Evolutionary conservation across 169 alveolate species (phyloP).

Genomic region (Cryptosporidium ubiquitum): DNA sequence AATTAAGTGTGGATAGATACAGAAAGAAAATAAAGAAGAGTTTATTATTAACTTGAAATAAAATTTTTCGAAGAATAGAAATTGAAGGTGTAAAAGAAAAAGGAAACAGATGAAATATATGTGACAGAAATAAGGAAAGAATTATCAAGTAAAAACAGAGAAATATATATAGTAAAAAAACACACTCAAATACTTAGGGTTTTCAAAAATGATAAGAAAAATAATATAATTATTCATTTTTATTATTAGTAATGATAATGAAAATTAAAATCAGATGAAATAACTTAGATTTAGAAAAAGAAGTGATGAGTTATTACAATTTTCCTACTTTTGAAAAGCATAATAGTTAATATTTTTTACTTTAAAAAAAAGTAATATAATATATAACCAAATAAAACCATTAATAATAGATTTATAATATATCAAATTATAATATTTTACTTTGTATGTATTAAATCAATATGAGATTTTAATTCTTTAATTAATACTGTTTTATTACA

Average conservation of each 20-base stretch:
- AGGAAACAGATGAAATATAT: not conserved
- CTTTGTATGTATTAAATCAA: not conserved
- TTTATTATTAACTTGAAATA: no score
- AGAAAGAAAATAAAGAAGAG: no score
- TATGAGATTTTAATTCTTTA: constrained; percentile 56
- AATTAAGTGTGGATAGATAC: no score
- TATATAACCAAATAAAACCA: no score
- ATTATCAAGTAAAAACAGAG: constrained; percentile 19
- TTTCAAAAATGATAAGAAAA: not conserved
- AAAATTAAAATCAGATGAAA: not conserved
- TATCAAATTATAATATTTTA: not conserved
- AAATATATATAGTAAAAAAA: constrained; percentile 39
- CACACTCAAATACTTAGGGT: constrained; percentile 4
- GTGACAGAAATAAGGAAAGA: constrained; percentile 8
- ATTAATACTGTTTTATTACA: constrained; percentile 56
- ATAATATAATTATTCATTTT: not conserved
- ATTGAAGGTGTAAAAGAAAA: no score
- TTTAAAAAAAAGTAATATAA: no score
- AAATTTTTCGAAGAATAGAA: no score
- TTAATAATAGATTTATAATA: not conserved
- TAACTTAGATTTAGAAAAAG: constrained; percentile 13
- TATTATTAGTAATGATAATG: not conserved
- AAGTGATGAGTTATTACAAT: constrained; percentile 28
- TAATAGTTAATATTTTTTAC: no score
- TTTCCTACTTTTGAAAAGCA: not conserved